Conservation (phyloP, 2,329 filamentous ascomycete genomes). For the Scolecobasidium constrictum region DNA sequence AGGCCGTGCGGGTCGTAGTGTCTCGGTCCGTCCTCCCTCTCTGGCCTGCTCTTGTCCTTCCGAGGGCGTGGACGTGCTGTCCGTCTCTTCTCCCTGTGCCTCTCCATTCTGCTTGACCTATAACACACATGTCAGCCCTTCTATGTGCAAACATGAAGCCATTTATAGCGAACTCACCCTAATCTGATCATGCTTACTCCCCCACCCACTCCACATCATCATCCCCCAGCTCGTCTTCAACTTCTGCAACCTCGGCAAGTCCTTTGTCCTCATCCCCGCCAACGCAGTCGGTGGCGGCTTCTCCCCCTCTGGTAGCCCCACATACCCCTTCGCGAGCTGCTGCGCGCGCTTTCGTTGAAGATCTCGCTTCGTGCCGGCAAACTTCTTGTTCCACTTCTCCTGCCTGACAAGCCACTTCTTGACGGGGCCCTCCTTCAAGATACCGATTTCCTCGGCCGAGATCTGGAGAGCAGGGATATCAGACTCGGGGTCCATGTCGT, state of each 20-base stretch:
- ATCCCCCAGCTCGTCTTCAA: slow-evolving; percentile 60
- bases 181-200: slow-evolving; percentile 75
- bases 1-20: slow-evolving; percentile 20
- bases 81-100: slow-evolving; percentile 12
- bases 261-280: slow-evolving; percentile 49
- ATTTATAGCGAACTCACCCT: slow-evolving; percentile 42
- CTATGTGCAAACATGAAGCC: slow-evolving; percentile 9
- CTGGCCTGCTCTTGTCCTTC: slow-evolving; percentile 21
- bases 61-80: slow-evolving; percentile 18
- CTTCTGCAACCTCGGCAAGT: slow-evolving; percentile 42
- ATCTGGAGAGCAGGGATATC: slow-evolving; percentile 59
- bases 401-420: slow-evolving; percentile 75
- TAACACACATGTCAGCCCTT: slow-evolving; percentile 10
- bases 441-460: slow-evolving; percentile 55
- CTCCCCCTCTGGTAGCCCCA: slow-evolving; percentile 53
- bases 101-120: slow-evolving; percentile 9
- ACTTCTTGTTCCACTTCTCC: slow-evolving; percentile 61
- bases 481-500: slow-evolving; percentile 51
- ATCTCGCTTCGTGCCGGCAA: slow-evolving; percentile 54
- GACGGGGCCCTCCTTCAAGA: slow-evolving; percentile 70
- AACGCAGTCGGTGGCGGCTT: slow-evolving; percentile 74
- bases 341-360: slow-evolving; percentile 62
- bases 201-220: slow-evolving; percentile 78
- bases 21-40: slow-evolving; percentile 18
- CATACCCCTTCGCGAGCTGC: slow-evolving; percentile 62